Percentiles rank a stretch among this genome's conserved stretches.
Evolutionary conservation across 768 basidiomycete species (phyloP).

Genomic region (Termitomyces sp.): DNA sequence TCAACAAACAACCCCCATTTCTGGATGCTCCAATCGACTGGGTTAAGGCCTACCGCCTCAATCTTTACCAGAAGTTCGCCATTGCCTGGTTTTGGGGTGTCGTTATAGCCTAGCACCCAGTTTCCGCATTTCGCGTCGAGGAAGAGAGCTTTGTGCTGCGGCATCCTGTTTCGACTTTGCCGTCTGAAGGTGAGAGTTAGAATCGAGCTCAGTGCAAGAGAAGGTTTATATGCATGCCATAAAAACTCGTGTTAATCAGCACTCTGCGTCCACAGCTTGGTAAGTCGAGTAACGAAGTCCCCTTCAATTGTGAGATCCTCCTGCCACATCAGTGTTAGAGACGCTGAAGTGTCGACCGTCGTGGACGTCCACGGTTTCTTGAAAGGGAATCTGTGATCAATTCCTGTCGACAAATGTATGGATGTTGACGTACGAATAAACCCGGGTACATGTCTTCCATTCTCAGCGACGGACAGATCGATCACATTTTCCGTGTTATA

Average conservation of each 20-base stretch:
- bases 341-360: background rate
- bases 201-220: background rate
- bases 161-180: constrained; percentile 4
- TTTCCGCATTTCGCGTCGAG: constrained; percentile 21
- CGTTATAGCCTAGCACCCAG: constrained; percentile 19
- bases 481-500: background rate
- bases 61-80: constrained; percentile 44
- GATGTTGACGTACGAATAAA: constrained; percentile 2
- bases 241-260: constrained; percentile 1
- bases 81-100: constrained; percentile 29
- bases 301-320: background rate
- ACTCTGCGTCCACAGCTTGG: background rate
- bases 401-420: background rate
- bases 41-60: constrained; percentile 42
- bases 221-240: constrained; percentile 2
- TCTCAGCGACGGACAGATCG: background rate
- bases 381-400: background rate
- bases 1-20: constrained; percentile 29
- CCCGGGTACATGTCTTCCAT: constrained; percentile 3
- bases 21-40: constrained; percentile 39
- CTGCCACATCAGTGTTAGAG: background rate
- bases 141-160: constrained; percentile 28
- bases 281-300: constrained; percentile 1
- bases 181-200: background rate
- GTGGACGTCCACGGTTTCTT: background rate